Conservation (phyloP, 495 filamentous ascomycete genomes). For the Sabuloglossum arenarium region DNA sequence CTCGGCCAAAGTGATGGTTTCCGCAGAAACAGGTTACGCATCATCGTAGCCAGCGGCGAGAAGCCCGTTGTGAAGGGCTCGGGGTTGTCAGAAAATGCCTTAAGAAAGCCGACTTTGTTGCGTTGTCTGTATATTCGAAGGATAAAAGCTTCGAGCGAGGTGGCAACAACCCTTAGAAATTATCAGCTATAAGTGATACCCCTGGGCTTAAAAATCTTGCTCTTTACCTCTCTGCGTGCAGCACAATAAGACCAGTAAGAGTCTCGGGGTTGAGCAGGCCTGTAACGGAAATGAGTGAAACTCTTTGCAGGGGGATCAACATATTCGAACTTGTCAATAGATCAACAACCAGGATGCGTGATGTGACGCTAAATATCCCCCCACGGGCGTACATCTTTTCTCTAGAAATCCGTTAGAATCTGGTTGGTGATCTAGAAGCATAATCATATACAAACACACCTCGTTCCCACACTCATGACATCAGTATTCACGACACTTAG, state of each 20-base stretch:
- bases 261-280: slow-evolving; percentile 59
- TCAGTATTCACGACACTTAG: slow-evolving; percentile 89
- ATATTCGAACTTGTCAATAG: slow-evolving; percentile 43
- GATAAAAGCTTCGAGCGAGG: slow-evolving; percentile 86
- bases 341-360: slow-evolving; percentile 85
- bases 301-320: background rate
- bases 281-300: slow-evolving; percentile 12
- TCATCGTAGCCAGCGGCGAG: slow-evolving; percentile 71
- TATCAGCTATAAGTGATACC: background rate
- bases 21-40: slow-evolving; percentile 79
- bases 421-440: background rate
- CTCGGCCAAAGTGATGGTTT: slow-evolving; percentile 83
- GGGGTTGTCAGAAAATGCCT: slow-evolving; percentile 88
- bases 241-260: slow-evolving; percentile 68
- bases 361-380: slow-evolving; percentile 91
- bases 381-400: slow-evolving; percentile 80
- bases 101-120: slow-evolving; percentile 84
- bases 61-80: slow-evolving; percentile 85
- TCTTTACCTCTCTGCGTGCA: slow-evolving; percentile 61
- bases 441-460: slow-evolving; percentile 18
- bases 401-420: slow-evolving; percentile 19
- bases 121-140: slow-evolving; percentile 79
- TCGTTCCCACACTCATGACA: slow-evolving; percentile 59
- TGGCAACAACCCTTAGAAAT: slow-evolving; percentile 44
- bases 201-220: background rate